Evolutionary conservation across 768 basidiomycete genomes (phyloP).

Genomic region (Pisolithus orientalis): DNA sequence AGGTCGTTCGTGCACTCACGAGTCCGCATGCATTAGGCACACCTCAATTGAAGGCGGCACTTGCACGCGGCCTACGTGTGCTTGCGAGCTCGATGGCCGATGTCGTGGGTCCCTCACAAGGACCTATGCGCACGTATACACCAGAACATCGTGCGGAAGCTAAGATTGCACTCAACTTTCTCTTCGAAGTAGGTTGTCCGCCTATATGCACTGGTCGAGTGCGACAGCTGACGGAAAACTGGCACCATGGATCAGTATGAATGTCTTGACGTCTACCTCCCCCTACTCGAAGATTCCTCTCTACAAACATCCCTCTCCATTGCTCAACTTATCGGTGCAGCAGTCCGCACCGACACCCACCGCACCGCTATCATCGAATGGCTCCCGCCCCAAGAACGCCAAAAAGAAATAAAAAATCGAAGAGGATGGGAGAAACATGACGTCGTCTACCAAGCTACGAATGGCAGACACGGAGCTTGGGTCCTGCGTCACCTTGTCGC

Average conservation of each 20-base stretch:
- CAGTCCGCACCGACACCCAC: conserved; percentile 44
- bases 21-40: conserved; percentile 30
- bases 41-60: conserved; percentile 43
- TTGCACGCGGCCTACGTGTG: conserved; percentile 58
- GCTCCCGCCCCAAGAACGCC: conserved; percentile 52
- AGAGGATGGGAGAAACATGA: conserved; percentile 73
- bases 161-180: conserved; percentile 47
- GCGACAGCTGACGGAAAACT: neutral
- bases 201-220: no score
- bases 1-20: conserved; percentile 58
- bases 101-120: conserved; percentile 61
- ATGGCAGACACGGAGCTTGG: conserved; percentile 50
- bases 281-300: conserved; percentile 45
- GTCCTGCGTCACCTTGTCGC: conserved; percentile 44
- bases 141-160: conserved; percentile 44
- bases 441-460: conserved; percentile 30
- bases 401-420: conserved; percentile 48
- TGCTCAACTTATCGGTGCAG: conserved; percentile 51
- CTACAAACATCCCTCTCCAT: conserved; percentile 41
- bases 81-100: conserved; percentile 58
- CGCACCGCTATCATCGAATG: conserved; percentile 51
- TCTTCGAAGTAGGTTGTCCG: conserved; percentile 46
- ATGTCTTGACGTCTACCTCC: conserved; percentile 61
- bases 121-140: conserved; percentile 42
- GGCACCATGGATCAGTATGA: conserved; percentile 36